phyloP scores from a whole-genome alignment of 345 rosid species.

The Anacardium occidentale region DNA sequence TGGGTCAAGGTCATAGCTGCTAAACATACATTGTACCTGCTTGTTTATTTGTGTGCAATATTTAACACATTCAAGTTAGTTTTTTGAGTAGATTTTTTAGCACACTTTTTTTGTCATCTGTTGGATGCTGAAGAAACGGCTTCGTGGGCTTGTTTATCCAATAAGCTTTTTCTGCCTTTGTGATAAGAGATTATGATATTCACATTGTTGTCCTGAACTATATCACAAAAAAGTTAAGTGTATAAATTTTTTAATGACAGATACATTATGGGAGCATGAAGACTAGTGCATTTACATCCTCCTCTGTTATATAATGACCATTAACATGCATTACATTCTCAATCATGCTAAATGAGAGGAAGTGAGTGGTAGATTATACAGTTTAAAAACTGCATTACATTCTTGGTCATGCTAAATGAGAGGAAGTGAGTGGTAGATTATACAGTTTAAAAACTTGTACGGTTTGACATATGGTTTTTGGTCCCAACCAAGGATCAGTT shows the following conservation, averaged over 20 bases:
- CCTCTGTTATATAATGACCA: background rate
- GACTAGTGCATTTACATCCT: background rate
- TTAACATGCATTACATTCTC: background rate
- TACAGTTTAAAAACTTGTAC: background rate
- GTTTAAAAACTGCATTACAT: too few relatives aligned
- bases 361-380: background rate
- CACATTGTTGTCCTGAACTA: background rate
- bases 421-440: background rate
- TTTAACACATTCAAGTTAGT: too few relatives aligned
- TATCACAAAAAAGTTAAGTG: background rate
- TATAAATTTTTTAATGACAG: background rate
- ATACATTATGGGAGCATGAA: background rate
- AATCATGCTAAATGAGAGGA: too few relatives aligned
- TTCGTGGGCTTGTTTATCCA: conserved; percentile 1
- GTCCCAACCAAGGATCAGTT: background rate
- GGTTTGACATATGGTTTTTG: background rate
- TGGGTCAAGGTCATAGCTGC: background rate
- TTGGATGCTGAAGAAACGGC: background rate
- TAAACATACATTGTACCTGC: background rate
- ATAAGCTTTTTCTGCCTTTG: background rate
- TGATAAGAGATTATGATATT: background rate
- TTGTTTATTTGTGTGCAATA: too few relatives aligned
- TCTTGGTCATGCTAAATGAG: too few relatives aligned
- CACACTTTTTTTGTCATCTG: background rate
- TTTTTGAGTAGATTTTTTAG: background rate